Evolutionary conservation across 257 asterid genomes (phyloP), one percentile per base, ranked within the genome.

Genomic region (Fraxinus excelsior): DNA sequence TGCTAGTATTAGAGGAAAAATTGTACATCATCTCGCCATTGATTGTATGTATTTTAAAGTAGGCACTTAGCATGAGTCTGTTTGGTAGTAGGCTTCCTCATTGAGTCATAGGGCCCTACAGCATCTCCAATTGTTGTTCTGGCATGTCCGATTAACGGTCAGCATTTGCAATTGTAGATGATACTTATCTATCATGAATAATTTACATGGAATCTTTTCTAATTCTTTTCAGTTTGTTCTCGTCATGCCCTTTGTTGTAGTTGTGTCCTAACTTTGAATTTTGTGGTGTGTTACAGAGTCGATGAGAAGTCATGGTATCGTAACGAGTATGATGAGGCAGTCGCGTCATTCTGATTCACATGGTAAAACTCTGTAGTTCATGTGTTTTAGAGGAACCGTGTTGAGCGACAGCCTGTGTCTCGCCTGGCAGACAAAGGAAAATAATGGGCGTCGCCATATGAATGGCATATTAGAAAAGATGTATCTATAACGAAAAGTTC

Each of bases 291-390:
- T 51, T 69, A 80, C 91, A 91, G 97, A 75, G 91, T n/a, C n/a
- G n/a, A n/a, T 91, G 88, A 91, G 86, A 84, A 96, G 91, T 19
- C 90, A 92, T 81, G 87, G 92, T 71, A 83, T 89, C 80, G n/a
- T n/a, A n/a, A n/a, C n/a, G n/a, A n/a, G n/a, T n/a, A n/a, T n/a
- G n/a, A n/a, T n/a, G n/a, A n/a, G n/a, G n/a, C n/a, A n/a, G n/a
- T n/a, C n/a, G n/a, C n/a, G n/a, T n/a, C n/a, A n/a, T n/a, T n/a
- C n/a, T n/a, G n/a, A n/a, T n/a, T n/a, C n/a, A n/a, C n/a, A n/a
- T n/a, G n/a, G n/a, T n/a, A n/a, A n/a, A n/a, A n/a, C n/a, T n/a
- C n/a, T n/a, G n/a, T n/a, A n/a, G n/a, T n/a, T n/a, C n/a, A n/a
- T n/a, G n/a, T n/a, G n/a, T n/a, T n/a, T n/a, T n/a, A n/a, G n/a